Conservation (phyloP, 257 asterid genomes). For the Petrea volubilis region DNA sequence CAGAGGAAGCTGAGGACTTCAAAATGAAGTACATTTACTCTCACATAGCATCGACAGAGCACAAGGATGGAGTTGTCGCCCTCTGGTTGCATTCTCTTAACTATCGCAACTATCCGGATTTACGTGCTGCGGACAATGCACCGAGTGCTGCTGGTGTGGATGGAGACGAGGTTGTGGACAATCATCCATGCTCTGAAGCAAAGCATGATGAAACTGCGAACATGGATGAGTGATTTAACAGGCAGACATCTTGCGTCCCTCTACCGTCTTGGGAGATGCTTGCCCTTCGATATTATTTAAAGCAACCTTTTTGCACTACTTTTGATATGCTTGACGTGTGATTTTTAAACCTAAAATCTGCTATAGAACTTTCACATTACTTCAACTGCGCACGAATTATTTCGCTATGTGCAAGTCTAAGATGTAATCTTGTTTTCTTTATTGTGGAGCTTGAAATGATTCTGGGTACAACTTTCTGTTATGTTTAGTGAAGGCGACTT, state of each 20-base stretch:
- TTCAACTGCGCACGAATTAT: neutral
- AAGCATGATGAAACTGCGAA: conserved; percentile 9
- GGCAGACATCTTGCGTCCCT: neutral
- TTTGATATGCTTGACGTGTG: neutral
- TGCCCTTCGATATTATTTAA: neutral
- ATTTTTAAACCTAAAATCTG: too few species aligned
- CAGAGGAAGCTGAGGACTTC: conserved; percentile 74
- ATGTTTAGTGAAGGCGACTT: neutral
- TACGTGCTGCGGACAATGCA: conserved; percentile 26
- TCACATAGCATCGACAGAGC: conserved; percentile 77
- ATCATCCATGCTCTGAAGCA: conserved; percentile 2
- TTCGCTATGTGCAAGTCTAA: neutral
- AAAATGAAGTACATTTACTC: conserved; percentile 76
- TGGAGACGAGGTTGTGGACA: conserved; percentile 15
- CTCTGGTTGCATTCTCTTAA: conserved; percentile 87
- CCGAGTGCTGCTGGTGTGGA: conserved; percentile 17
- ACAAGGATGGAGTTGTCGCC: conserved; percentile 72
- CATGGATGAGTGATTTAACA: conserved; percentile 33
- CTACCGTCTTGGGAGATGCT: neutral
- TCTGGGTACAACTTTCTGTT: neutral
- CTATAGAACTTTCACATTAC: neutral
- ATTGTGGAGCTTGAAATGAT: neutral
- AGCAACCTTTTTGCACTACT: neutral
- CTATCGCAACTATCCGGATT: conserved; percentile 82
- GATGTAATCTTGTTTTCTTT: neutral